phyloP scores from a whole-genome alignment of 768 basidiomycete genomes.

The Tylopilus sp. region DNA sequence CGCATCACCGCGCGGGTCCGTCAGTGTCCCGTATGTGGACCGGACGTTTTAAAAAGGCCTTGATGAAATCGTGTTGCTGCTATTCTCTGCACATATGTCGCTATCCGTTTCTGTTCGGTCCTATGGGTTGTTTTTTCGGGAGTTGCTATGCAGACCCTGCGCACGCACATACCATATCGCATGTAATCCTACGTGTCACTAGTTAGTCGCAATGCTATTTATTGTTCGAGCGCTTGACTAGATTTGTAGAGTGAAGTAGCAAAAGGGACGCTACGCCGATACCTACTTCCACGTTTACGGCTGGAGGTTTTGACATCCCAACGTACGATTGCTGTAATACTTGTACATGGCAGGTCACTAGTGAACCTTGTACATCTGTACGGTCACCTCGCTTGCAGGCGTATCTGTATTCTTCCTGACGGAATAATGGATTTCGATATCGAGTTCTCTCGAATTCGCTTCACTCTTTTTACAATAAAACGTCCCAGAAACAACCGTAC shows the following conservation, averaged over 20 bases:
- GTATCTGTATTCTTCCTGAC: constrained; percentile 41
- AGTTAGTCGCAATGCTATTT: constrained; percentile 10
- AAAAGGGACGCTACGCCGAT: too few species aligned
- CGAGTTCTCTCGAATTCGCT: constrained; percentile 80
- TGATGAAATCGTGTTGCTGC: too few species aligned
- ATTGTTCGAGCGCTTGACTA: too few species aligned
- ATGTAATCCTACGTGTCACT: constrained; percentile 12
- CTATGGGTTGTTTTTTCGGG: neutral
- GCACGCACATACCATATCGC: neutral
- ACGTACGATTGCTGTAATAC: too few species aligned
- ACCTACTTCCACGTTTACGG: too few species aligned
- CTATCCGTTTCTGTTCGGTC: neutral
- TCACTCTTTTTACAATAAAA: constrained; percentile 82
- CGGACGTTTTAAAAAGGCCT: constrained; percentile 4
- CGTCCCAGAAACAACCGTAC: constrained; percentile 69
- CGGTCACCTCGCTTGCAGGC: constrained; percentile 44
- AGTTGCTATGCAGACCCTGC: neutral
- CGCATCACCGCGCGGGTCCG: neutral
- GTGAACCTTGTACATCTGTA: constrained; percentile 79
- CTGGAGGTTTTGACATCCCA: too few species aligned
- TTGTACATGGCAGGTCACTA: constrained; percentile 30
- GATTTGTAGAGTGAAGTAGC: neutral
- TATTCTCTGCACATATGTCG: neutral
- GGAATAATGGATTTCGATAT: constrained; percentile 83
- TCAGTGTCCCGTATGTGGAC: neutral